A percentile compares a stretch with the other conserved stretches of the same genome.
Conservation (phyloP, 2,329 filamentous ascomycete genomes). For the Trichophyton schoenleinii region DNA sequence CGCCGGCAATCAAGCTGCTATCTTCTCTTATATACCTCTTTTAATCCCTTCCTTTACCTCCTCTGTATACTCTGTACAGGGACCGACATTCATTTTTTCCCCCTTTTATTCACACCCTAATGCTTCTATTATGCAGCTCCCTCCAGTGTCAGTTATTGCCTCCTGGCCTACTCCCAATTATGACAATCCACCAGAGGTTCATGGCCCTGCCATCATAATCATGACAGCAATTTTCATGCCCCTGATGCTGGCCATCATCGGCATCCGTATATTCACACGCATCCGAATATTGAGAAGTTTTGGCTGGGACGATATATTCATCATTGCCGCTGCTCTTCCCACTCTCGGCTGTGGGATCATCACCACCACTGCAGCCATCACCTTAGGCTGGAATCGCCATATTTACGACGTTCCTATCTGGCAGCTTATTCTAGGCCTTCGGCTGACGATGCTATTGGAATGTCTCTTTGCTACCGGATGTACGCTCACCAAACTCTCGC, state of each 20-base stretch:
- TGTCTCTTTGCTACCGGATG: background rate
- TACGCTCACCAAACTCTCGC: background rate
- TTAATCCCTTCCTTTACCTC: too few relatives aligned
- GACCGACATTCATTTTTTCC: background rate
- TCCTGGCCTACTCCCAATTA: slow-evolving; percentile 23
- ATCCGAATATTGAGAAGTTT: background rate
- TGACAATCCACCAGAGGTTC: slow-evolving; percentile 16
- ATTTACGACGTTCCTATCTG: background rate
- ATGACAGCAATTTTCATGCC: background rate
- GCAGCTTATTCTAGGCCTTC: background rate
- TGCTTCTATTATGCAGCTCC: slow-evolving; percentile 9
- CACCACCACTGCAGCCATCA: background rate
- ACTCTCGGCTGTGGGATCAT: background rate
- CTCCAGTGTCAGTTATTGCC: slow-evolving; percentile 11
- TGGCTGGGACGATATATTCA: background rate
- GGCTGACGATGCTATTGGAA: background rate
- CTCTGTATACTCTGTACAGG: too few relatives aligned
- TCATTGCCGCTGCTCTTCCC: background rate
- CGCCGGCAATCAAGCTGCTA: background rate
- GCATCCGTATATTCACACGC: background rate
- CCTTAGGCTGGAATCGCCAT: background rate
- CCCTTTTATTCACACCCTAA: background rate
- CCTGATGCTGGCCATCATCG: background rate
- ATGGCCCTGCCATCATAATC: background rate
- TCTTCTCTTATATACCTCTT: background rate